These are phyloP conservation scores for Kuraishia borneana DNA, from an alignment of 805 yeast species.

Conservation along the genomic window DNA sequence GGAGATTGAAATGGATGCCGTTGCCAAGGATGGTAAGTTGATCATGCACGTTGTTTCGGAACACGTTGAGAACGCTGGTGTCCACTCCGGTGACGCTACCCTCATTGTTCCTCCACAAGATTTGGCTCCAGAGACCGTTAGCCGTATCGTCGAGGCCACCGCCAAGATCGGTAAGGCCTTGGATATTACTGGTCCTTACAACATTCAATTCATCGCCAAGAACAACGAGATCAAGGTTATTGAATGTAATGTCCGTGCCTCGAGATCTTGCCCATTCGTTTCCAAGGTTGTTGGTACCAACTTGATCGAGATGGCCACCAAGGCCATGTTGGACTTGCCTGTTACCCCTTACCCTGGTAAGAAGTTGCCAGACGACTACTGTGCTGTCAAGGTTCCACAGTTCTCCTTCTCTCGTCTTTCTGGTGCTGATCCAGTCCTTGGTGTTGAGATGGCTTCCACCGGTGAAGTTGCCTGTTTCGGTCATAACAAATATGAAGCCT, in stretches of 20 bases:
- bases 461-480: slow-evolving; percentile 99
- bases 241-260: slow-evolving; percentile 97
- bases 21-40: slow-evolving; percentile 88
- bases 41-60: slow-evolving; percentile 97
- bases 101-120: slow-evolving; percentile 95
- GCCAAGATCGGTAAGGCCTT: slow-evolving; percentile 93
- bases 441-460: slow-evolving; percentile 99
- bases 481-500: slow-evolving; percentile 92
- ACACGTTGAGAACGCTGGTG: slow-evolving; percentile 99
- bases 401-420: slow-evolving; percentile 94
- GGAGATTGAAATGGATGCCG: slow-evolving; percentile 98
- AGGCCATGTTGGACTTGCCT: slow-evolving; percentile 85
- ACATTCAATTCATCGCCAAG: slow-evolving; percentile 94
- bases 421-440: slow-evolving; percentile 96
- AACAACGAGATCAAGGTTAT: slow-evolving; percentile 94
- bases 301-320: slow-evolving; percentile 94
- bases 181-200: slow-evolving; percentile 94
- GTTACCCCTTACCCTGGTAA: slow-evolving; percentile 84
- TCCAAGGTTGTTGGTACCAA: slow-evolving; percentile 96
- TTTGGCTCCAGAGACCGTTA: slow-evolving; percentile 81
- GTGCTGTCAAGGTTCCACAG: slow-evolving; percentile 95
- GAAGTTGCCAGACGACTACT: slow-evolving; percentile 84
- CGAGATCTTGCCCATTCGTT: slow-evolving; percentile 98
- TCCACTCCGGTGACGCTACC: slow-evolving; percentile 98
- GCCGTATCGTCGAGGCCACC: slow-evolving; percentile 87